Evolutionary conservation across 2,329 filamentous ascomycete genomes (phyloP).

Genomic region (Lachnellula occidentalis): DNA sequence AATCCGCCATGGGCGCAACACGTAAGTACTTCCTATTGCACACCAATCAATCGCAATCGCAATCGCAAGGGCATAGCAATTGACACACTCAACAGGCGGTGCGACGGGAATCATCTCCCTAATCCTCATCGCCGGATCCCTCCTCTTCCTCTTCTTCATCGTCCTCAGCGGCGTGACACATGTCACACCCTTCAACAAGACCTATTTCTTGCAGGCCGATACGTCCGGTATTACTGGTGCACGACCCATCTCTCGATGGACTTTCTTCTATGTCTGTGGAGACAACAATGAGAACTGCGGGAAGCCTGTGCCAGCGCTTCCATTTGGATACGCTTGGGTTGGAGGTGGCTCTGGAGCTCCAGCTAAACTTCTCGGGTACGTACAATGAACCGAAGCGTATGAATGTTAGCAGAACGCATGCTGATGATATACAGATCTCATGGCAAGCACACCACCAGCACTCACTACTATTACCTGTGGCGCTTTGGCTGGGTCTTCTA

Average conservation of each 20-base stretch:
- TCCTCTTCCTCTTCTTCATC: constrained; percentile 61
- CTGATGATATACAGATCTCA: constrained; percentile 39
- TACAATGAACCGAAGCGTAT: neutral
- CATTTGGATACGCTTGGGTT: constrained; percentile 69
- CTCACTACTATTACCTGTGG: constrained; percentile 73
- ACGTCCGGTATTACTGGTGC: constrained; percentile 68
- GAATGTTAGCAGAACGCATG: neutral
- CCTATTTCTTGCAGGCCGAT: constrained; percentile 81
- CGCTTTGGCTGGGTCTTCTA: constrained; percentile 92
- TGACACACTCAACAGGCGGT: constrained; percentile 39
- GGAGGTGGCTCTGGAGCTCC: constrained; percentile 49
- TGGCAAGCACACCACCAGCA: constrained; percentile 49
- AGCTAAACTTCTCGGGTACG: constrained; percentile 46
- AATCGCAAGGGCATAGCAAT: no score
- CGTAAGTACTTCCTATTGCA: no score
- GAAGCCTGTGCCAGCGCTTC: constrained; percentile 52
- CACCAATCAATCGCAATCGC: no score
- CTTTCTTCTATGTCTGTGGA: constrained; percentile 80
- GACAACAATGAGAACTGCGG: constrained; percentile 60
- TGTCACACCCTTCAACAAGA: constrained; percentile 59
- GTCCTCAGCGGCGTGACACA: constrained; percentile 55
- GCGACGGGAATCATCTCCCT: constrained; percentile 51
- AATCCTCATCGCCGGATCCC: constrained; percentile 54
- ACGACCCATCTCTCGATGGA: constrained; percentile 69
- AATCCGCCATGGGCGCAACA: no score